Conservation (phyloP, 345 rosid genomes). For the Brassica incana region DNA sequence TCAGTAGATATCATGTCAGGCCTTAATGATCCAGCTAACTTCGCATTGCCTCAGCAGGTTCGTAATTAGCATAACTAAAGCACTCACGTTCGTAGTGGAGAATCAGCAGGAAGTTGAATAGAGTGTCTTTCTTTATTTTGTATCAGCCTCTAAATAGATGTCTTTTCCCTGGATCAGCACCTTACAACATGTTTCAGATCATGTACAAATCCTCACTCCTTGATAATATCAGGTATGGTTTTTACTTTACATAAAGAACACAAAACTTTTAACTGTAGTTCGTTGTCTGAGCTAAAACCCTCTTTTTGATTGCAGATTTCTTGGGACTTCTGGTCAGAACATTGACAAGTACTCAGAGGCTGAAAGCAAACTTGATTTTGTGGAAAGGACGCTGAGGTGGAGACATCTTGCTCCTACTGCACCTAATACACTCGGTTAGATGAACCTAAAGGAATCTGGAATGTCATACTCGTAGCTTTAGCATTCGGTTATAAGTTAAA, state of each 20-base stretch:
- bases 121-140: no score
- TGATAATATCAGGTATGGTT: not conserved
- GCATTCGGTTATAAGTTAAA: constrained; percentile 44
- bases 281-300: not conserved
- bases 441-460: constrained; percentile 75
- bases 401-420: not conserved
- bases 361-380: not conserved
- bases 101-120: no score
- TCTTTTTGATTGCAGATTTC: no score
- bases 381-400: not conserved
- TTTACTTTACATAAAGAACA: not conserved
- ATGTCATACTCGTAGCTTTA: constrained; percentile 75
- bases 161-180: not conserved
- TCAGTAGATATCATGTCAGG: not conserved
- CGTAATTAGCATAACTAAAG: not conserved
- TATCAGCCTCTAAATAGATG: no score
- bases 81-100: not conserved
- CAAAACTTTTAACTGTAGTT: not conserved
- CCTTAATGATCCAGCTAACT: not conserved
- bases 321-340: no score
- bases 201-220: not conserved
- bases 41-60: not conserved
- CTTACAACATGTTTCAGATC: not conserved
- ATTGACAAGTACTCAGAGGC: not conserved
- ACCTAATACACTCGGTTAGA: constrained; percentile 5